Conservation (phyloP, 139 green algal genomes). For the Pseudopediastrum boryanum region DNA sequence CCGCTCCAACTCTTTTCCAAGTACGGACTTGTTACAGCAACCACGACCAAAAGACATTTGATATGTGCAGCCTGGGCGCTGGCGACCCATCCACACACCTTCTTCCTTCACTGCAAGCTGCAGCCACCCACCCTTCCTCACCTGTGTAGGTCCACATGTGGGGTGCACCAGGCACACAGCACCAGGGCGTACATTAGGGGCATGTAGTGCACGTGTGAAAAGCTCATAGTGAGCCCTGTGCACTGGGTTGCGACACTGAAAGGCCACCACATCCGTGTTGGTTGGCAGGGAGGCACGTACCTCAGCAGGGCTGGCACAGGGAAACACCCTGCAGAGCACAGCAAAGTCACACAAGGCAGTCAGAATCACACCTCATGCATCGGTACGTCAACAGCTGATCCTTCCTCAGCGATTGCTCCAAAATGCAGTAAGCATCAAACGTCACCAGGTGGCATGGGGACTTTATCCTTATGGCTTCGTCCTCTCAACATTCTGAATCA, state of each 20-base stretch:
- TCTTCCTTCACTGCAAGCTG: not conserved
- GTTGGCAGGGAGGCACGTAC: conserved; percentile 78
- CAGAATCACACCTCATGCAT: not conserved
- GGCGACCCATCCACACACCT: too few species aligned
- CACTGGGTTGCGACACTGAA: conserved; percentile 96
- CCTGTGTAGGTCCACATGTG: conserved; percentile 90
- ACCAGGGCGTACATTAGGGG: conserved; percentile 72
- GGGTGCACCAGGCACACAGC: conserved; percentile 90
- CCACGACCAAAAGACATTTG: too few species aligned
- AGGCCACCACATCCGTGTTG: conserved; percentile 86
- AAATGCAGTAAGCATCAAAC: too few species aligned
- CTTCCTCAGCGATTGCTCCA: too few species aligned
- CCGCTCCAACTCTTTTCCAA: too few species aligned
- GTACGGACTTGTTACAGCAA: too few species aligned
- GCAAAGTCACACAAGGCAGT: not conserved
- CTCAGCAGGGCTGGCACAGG: conserved; percentile 76
- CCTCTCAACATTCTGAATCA: too few species aligned
- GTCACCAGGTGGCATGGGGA: too few species aligned
- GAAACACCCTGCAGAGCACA: conserved; percentile 70
- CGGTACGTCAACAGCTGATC: conserved; percentile 2
- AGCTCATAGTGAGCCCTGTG: conserved; percentile 95
- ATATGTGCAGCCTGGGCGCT: too few species aligned
- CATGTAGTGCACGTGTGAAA: conserved; percentile 87
- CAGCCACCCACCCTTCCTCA: conserved; percentile 17
- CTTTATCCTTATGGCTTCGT: too few species aligned